Percentiles rank a stretch among this genome's conserved stretches.
Evolutionary conservation across 176 grass and related monocot species (phyloP).

Genomic region (Oryza glaberrima): DNA sequence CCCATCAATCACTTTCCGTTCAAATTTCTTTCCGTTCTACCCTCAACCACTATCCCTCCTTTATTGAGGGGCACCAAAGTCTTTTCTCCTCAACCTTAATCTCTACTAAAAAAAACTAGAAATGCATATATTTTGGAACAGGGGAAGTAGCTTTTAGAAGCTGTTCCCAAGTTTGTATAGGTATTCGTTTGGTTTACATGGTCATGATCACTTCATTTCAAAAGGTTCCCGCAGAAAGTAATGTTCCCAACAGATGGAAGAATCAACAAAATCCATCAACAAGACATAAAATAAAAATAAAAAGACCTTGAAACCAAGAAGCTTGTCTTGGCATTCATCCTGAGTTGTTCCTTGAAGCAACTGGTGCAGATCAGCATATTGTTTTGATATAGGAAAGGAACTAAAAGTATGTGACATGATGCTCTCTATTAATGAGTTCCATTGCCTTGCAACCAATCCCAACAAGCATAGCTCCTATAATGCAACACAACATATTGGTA

Average conservation of each 20-base stretch:
- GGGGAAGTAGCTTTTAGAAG: not conserved
- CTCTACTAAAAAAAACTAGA: no score
- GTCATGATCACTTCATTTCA: not conserved
- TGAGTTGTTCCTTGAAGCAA: slow-evolving; percentile 52
- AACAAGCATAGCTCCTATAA: slow-evolving; percentile 82
- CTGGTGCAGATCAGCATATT: slow-evolving; percentile 64
- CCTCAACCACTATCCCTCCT: no score
- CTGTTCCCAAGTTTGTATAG: not conserved
- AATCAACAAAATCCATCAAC: no score
- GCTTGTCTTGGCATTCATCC: slow-evolving; percentile 29
- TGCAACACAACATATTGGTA: slow-evolving; percentile 12
- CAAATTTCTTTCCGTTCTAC: no score
- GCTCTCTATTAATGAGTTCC: slow-evolving; percentile 63
- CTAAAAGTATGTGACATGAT: slow-evolving; percentile 58
- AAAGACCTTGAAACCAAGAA: slow-evolving; percentile 53
- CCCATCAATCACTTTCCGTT: no score
- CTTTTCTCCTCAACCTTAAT: no score
- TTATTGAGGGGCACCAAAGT: no score
- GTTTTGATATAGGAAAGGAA: slow-evolving; percentile 72
- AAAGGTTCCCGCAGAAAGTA: not conserved
- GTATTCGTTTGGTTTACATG: slow-evolving; percentile 9
- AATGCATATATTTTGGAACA: no score
- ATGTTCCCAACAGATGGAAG: not conserved
- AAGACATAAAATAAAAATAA: not conserved
- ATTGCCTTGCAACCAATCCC: slow-evolving; percentile 62